These are phyloP conservation scores for Xanthoconium stramineum DNA, from an alignment of 768 basidiomycete genomes.

Conservation along the genomic window DNA sequence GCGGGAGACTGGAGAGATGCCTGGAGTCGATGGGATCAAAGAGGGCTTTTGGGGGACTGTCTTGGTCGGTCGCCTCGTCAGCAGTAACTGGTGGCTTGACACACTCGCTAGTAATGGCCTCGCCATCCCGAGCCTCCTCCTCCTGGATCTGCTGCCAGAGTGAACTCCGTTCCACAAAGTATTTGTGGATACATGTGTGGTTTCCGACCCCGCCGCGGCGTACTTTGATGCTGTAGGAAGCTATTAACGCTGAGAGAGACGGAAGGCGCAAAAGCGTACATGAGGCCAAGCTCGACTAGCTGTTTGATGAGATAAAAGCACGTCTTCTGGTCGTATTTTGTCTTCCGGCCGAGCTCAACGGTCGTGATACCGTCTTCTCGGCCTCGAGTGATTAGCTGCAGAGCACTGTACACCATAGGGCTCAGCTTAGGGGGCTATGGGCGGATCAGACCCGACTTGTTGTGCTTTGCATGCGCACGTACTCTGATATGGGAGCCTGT, in stretches of 20 bases:
- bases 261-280: conserved; percentile 44
- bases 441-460: conserved; percentile 6
- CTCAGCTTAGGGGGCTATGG: conserved; percentile 73
- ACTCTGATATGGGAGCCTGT: conserved; percentile 86
- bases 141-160: conserved; percentile 76
- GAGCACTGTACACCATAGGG: conserved; percentile 78
- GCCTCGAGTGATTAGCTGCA: conserved; percentile 82
- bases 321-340: conserved; percentile 85
- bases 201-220: conserved; percentile 72
- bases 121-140: conserved; percentile 46
- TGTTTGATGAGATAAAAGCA: conserved; percentile 84
- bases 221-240: conserved; percentile 59
- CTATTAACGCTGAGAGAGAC: not conserved
- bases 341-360: conserved; percentile 70
- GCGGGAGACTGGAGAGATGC: conserved; percentile 69
- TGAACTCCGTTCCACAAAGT: conserved; percentile 74
- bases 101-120: conserved; percentile 14
- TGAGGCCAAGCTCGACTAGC: conserved; percentile 65
- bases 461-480: conserved; percentile 23
- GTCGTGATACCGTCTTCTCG: conserved; percentile 75
- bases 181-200: conserved; percentile 77
- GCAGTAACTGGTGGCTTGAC: conserved; percentile 9
- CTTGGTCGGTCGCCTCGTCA: conserved; percentile 22
- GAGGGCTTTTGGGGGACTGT: conserved; percentile 32
- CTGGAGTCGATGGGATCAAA: conserved; percentile 78